Evolutionary conservation across 495 filamentous ascomycete species (phyloP).

Genomic region (Apodospora peruviana): DNA sequence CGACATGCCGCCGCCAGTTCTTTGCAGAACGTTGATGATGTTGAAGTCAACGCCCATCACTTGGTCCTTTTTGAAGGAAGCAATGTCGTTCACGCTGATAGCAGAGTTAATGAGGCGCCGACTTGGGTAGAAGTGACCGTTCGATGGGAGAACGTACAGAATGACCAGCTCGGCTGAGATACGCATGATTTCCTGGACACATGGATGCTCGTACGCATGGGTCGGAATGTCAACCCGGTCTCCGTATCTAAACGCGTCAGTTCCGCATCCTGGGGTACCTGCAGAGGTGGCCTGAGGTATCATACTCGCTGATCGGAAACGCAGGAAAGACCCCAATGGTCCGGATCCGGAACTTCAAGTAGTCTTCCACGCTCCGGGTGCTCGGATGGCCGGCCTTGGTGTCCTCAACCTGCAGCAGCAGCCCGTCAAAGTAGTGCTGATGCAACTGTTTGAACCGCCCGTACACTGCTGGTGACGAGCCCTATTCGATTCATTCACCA

Average conservation of each 20-base stretch:
- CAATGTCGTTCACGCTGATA: slow-evolving; percentile 5
- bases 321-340: slow-evolving; percentile 8
- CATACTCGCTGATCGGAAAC: slow-evolving; percentile 3
- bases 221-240: slow-evolving; percentile 3
- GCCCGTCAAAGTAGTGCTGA: slow-evolving; percentile 3
- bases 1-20: not conserved
- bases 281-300: too few relatives aligned
- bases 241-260: not conserved
- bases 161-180: slow-evolving; percentile 8
- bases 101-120: not conserved
- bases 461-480: not conserved
- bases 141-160: not conserved
- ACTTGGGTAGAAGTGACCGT: not conserved
- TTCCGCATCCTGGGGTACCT: too few relatives aligned
- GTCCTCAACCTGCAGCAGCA: slow-evolving; percentile 2
- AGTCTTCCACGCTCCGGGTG: not conserved
- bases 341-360: not conserved
- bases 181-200: slow-evolving; percentile 7
- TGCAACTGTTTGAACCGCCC: slow-evolving; percentile 2
- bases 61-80: slow-evolving; percentile 2
- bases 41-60: slow-evolving; percentile 3
- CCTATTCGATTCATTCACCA: not conserved
- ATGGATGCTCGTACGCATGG: slow-evolving; percentile 5
- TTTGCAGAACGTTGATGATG: slow-evolving; percentile 2
- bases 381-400: not conserved